Percentiles rank a stretch among this genome's conserved stretches.
Evolutionary conservation across 2,329 filamentous ascomycete species (phyloP).

Genomic region (Aspergillus eucalypticola): DNA sequence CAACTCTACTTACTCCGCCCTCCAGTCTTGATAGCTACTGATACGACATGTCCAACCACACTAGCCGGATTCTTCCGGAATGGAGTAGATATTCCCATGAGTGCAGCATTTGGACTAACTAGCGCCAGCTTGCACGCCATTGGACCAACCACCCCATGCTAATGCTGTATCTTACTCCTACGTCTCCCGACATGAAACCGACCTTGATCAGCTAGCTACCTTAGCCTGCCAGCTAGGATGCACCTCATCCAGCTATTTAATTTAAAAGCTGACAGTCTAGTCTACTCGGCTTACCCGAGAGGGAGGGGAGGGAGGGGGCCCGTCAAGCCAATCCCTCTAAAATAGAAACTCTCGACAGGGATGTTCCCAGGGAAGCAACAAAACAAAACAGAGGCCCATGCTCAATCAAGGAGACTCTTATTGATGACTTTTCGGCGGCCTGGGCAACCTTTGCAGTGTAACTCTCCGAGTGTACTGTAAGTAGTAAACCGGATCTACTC

Average conservation of each 20-base stretch:
- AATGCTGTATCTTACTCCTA: neutral
- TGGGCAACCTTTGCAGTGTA: neutral
- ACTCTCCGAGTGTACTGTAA: neutral
- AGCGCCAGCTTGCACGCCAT: no score
- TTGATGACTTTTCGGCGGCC: neutral
- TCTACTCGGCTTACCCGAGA: neutral
- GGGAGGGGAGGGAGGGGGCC: neutral
- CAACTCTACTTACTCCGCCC: neutral
- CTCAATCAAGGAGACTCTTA: constrained; percentile 2
- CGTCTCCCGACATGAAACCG: neutral
- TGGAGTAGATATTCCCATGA: no score
- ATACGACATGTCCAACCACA: neutral
- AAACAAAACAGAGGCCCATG: neutral
- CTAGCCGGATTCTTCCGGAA: no score
- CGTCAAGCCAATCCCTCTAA: neutral
- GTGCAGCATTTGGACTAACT: neutral
- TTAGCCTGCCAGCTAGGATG: neutral
- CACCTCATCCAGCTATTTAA: neutral
- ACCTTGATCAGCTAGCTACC: neutral
- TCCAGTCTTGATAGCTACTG: neutral
- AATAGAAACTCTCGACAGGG: constrained; percentile 1
- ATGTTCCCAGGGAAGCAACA: neutral
- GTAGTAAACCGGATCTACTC: neutral
- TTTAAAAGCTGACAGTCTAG: constrained; percentile 3
- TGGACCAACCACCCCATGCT: neutral